Conservation (phyloP, 495 filamentous ascomycete species). For the Neurospora tetrasperma region DNA sequence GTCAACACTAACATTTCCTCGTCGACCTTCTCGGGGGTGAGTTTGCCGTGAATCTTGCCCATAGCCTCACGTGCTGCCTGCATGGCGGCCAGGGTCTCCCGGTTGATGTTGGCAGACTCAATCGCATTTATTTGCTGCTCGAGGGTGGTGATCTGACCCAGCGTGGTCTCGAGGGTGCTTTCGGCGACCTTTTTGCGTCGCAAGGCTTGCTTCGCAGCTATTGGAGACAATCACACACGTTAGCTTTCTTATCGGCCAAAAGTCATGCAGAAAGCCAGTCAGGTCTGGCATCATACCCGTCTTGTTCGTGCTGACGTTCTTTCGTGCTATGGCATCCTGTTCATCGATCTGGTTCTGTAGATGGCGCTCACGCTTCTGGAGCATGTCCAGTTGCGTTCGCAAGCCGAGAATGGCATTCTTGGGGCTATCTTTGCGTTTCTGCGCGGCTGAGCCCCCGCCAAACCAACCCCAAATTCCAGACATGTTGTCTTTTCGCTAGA, state of each 20-base stretch:
- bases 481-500: constrained; percentile 25
- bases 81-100: constrained; percentile 92
- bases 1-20: constrained; percentile 70
- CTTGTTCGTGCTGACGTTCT: constrained; percentile 84
- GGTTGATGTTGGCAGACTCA: constrained; percentile 96
- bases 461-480: constrained; percentile 76
- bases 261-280: not conserved
- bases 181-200: constrained; percentile 91
- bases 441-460: constrained; percentile 57
- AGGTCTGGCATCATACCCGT: constrained; percentile 48
- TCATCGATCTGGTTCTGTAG: constrained; percentile 84
- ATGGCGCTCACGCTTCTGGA: constrained; percentile 92
- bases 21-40: constrained; percentile 90
- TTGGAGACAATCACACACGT: constrained; percentile 10
- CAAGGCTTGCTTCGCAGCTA: constrained; percentile 84
- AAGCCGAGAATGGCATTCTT: constrained; percentile 94
- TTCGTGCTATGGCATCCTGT: constrained; percentile 85
- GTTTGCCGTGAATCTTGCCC: constrained; percentile 79
- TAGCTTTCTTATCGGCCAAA: constrained; percentile 4
- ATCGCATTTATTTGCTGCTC: constrained; percentile 96
- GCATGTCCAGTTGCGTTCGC: constrained; percentile 86
- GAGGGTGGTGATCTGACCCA: constrained; percentile 77
- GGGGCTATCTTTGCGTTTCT: constrained; percentile 82
- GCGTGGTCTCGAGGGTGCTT: constrained; percentile 81
- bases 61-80: constrained; percentile 79